These are phyloP conservation scores for Exobasidium rhododendri DNA, from an alignment of 1,284 basidiomycete species.

Conservation along the genomic window DNA sequence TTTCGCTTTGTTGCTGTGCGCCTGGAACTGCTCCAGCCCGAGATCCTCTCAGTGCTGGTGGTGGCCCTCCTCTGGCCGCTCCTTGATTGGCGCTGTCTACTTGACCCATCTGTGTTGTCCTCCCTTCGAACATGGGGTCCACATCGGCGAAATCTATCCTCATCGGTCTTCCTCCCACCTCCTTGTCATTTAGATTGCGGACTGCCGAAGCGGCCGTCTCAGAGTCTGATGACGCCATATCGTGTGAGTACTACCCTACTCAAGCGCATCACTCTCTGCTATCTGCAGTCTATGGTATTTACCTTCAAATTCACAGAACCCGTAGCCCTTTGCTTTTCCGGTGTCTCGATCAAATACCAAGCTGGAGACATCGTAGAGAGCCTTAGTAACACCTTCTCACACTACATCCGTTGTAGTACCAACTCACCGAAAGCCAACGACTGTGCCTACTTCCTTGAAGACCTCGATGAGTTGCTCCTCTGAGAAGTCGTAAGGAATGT, in stretches of 20 bases:
- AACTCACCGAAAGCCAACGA: constrained; percentile 40
- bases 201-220: constrained; percentile 83
- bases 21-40: constrained; percentile 21
- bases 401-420: constrained; percentile 13
- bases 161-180: constrained; percentile 76
- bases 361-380: background rate
- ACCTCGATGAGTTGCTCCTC: constrained; percentile 53
- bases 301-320: constrained; percentile 96
- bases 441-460: constrained; percentile 50
- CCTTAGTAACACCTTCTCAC: background rate
- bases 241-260: no score
- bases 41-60: constrained; percentile 15
- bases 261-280: no score
- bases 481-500: constrained; percentile 54
- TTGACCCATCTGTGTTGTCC: constrained; percentile 42
- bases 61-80: constrained; percentile 8
- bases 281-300: no score
- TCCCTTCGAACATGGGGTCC: constrained; percentile 49
- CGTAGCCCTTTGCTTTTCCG: constrained; percentile 93
- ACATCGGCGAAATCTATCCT: constrained; percentile 70
- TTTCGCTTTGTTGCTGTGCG: constrained; percentile 15
- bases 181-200: constrained; percentile 74
- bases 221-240: constrained; percentile 78
- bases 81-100: constrained; percentile 37
- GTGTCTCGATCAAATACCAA: constrained; percentile 87